Evolutionary conservation across 2,329 filamentous ascomycete species (phyloP).

Genomic region (Keithomyces neogunnii): DNA sequence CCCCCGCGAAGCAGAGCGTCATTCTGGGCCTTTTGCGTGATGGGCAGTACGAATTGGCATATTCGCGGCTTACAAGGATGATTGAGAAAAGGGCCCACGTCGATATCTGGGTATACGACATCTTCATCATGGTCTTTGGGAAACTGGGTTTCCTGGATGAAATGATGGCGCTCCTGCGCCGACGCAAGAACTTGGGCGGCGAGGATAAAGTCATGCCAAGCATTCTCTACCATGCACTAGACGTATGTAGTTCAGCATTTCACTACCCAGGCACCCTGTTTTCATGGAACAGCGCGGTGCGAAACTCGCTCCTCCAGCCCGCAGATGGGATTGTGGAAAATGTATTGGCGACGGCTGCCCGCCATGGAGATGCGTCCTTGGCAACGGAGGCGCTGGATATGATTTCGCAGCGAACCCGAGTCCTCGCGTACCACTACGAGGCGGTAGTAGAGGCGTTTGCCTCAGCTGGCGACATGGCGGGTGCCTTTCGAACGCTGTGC

Average conservation of each 20-base stretch:
- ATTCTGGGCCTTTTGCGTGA: constrained; percentile 71
- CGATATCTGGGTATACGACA: constrained; percentile 67
- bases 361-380: constrained; percentile 57
- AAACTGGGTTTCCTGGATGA: constrained; percentile 70
- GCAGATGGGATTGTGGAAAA: constrained; percentile 58
- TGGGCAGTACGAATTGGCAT: constrained; percentile 71
- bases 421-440: constrained; percentile 69
- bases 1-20: constrained; percentile 57
- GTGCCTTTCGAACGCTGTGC: constrained; percentile 60
- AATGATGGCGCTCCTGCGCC: constrained; percentile 58
- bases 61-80: constrained; percentile 62
- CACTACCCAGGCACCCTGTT: constrained; percentile 58
- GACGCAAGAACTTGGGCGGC: constrained; percentile 32
- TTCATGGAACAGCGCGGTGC: constrained; percentile 63
- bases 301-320: constrained; percentile 26
- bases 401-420: constrained; percentile 29
- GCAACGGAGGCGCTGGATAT: constrained; percentile 61
- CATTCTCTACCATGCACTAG: constrained; percentile 67
- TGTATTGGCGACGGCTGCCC: constrained; percentile 64
- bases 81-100: constrained; percentile 44
- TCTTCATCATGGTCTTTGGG: constrained; percentile 66
- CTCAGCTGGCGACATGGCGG: constrained; percentile 47
- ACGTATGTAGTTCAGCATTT: constrained; percentile 56
- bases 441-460: constrained; percentile 66
- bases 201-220: constrained; percentile 33